Conservation (phyloP, 805 yeast genomes). For the Kazachstania martiniae region DNA sequence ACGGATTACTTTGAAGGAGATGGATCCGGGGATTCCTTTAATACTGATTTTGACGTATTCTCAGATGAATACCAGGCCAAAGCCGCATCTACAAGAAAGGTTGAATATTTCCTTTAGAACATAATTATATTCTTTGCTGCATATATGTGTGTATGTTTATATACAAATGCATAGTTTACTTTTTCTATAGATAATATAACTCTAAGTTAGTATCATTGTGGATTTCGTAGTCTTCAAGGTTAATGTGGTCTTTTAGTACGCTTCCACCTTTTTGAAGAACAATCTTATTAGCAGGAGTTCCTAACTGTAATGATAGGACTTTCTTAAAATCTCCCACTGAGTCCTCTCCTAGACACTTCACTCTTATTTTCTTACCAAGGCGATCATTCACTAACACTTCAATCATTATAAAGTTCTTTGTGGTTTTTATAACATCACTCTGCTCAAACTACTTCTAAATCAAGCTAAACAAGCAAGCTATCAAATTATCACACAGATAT, state of each 20-base stretch:
- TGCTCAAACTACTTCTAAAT: no score
- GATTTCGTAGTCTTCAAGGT: constrained; percentile 88
- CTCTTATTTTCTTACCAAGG: constrained; percentile 78
- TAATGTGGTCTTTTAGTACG: constrained; percentile 78
- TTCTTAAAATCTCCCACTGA: constrained; percentile 84
- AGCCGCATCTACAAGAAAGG: constrained; percentile 24
- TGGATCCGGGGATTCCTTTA: not conserved
- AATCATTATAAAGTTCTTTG: constrained; percentile 48
- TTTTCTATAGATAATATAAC: constrained; percentile 50
- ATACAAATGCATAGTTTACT: not conserved
- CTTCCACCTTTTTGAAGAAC: constrained; percentile 79
- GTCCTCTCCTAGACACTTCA: constrained; percentile 80
- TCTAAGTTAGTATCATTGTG: constrained; percentile 85
- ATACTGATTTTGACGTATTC: constrained; percentile 15
- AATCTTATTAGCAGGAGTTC: constrained; percentile 48
- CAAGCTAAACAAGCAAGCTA: no score
- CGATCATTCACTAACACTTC: constrained; percentile 66
- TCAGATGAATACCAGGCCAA: constrained; percentile 28
- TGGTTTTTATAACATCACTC: no score
- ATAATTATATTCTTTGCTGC: no score
- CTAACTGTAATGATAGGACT: constrained; percentile 72
- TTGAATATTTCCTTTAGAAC: constrained; percentile 25
- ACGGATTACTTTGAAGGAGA: constrained; percentile 10
- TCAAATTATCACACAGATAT: no score
- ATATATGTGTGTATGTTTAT: not conserved